Evolutionary conservation across 352 stramenopile species (phyloP).

Genomic region (Phytophthora cryptogea): DNA sequence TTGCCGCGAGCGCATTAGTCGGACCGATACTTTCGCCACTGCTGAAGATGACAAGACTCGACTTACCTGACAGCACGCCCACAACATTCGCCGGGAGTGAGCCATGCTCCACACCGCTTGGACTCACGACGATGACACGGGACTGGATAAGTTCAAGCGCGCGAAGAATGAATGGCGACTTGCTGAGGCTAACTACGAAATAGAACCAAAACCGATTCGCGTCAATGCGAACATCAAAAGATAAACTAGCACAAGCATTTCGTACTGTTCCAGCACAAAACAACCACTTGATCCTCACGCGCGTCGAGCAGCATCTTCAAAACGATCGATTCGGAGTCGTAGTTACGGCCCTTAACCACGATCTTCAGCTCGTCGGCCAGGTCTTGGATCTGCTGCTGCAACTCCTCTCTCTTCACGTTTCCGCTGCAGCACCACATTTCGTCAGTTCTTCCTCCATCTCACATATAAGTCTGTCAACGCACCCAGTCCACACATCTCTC

Average conservation of each 20-base stretch:
- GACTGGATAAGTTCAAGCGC: constrained; percentile 30
- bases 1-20: background rate
- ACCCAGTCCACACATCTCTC: constrained; percentile 28
- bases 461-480: background rate
- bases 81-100: constrained; percentile 35
- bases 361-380: constrained; percentile 22
- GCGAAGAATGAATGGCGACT: constrained; percentile 32
- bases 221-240: constrained; percentile 1
- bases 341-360: constrained; percentile 14
- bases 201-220: background rate
- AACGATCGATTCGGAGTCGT: constrained; percentile 23
- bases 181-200: constrained; percentile 27
- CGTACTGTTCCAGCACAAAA: constrained; percentile 46
- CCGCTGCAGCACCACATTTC: constrained; percentile 12
- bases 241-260: background rate
- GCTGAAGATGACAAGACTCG: background rate
- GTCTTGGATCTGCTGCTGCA: constrained; percentile 15
- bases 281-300: constrained; percentile 29
- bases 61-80: constrained; percentile 31
- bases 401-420: constrained; percentile 14
- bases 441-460: background rate
- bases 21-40: background rate
- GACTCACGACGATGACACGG: constrained; percentile 34
- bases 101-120: constrained; percentile 32
- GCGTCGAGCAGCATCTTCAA: constrained; percentile 23